Evolutionary conservation across 2,329 filamentous ascomycete genomes (phyloP), one percentile per base, ranked within the genome.

Genomic region (Nemania sp.): DNA sequence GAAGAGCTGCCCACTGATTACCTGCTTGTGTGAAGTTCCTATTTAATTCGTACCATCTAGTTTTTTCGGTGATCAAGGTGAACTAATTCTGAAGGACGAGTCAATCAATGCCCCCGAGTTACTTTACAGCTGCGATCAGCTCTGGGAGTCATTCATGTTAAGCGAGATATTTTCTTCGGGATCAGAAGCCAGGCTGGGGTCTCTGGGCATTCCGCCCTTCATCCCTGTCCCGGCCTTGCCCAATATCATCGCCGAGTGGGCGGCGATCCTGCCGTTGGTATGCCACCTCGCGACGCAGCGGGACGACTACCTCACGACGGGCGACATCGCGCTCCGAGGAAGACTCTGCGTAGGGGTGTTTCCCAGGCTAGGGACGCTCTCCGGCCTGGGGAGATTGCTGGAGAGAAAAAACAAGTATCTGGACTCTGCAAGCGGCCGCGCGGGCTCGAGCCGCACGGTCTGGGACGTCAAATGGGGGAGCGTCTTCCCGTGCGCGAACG

Each of bases 391-490:
- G 2, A 52, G 49, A n/a, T 40, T 58, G 10, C 11, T 58, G 18
- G 40, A 7, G 2, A 43, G 43, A 11, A 29, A 37, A 13, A 52
- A 18, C 39, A 47, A 46, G 29, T 58, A 43, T 18, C 49, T 58
- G 5, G 55, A 58, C 32, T 17, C 52, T 10, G 55, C 49, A 17
- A 58, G 55, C 40, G 53, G 29, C 2, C 45, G 20, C 29, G 25
- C 35, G 11, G 60, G 25, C 55, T 63, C 4, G 11, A 59, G 52
- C 21, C 60, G 57, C 4, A 66, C 34, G 13, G 69, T 69, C 1
- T 71, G 62, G 57, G 69, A 72, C 49, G 68, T 72, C 5, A 61
- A 65, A 29, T 72, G 69, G 69, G 70, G 69, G 2, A 69, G 68
- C 52, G 54, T 61, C 18, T 72, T 72, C 48, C 66, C 69, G 13